These are phyloP conservation scores for Cadophora luteo-olivacea DNA, from an alignment of 2,329 filamentous ascomycete species.

Conservation along the genomic window DNA sequence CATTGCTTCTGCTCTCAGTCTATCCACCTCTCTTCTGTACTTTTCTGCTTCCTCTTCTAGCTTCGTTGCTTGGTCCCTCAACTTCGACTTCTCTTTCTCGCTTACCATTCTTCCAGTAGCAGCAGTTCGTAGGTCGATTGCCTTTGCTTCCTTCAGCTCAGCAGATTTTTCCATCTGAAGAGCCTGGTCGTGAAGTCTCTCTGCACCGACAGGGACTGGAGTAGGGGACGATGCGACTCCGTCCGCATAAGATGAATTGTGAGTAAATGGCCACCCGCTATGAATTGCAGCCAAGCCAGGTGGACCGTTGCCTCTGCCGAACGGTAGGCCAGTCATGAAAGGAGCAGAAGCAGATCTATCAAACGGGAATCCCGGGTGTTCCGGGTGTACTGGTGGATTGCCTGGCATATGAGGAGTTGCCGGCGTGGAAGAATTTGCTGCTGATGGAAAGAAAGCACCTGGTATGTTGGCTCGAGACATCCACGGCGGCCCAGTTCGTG, in stretches of 20 bases:
- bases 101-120: constrained; percentile 21
- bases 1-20: constrained; percentile 37
- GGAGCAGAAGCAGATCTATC: constrained; percentile 25
- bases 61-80: constrained; percentile 28
- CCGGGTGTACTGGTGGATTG: not conserved
- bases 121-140: constrained; percentile 24
- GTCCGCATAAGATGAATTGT: constrained; percentile 21
- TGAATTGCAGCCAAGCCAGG: constrained; percentile 29
- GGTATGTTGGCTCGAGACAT: constrained; percentile 14
- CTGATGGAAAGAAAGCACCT: not conserved
- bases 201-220: constrained; percentile 29
- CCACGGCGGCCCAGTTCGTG: constrained; percentile 1
- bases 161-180: constrained; percentile 31
- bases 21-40: constrained; percentile 36
- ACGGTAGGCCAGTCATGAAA: constrained; percentile 18
- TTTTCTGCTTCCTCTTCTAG: constrained; percentile 38
- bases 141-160: constrained; percentile 30
- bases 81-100: constrained; percentile 32
- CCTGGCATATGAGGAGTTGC: constrained; percentile 10
- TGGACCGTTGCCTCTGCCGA: constrained; percentile 1
- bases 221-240: constrained; percentile 23
- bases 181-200: constrained; percentile 36
- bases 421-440: not conserved
- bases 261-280: constrained; percentile 34
- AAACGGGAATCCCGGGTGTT: constrained; percentile 28